These are phyloP conservation scores for Daldinia grandis DNA, from an alignment of 495 filamentous ascomycete species.

Conservation along the genomic window DNA sequence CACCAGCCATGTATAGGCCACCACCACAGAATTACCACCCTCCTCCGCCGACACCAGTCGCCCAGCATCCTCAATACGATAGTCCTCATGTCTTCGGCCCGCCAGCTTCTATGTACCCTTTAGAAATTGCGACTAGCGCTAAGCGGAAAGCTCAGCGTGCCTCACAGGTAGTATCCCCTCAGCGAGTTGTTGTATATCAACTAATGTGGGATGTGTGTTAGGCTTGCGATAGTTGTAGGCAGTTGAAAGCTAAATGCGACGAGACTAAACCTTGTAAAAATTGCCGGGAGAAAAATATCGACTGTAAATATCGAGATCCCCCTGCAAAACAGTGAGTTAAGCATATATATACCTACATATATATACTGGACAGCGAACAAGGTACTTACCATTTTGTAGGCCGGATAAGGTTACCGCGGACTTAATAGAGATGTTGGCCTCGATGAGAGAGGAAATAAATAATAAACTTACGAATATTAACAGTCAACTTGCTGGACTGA, in stretches of 20 bases:
- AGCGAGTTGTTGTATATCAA: slow-evolving; percentile 3
- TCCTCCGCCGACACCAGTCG: slow-evolving; percentile 52
- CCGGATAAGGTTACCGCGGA: slow-evolving; percentile 62
- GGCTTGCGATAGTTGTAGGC: slow-evolving; percentile 74
- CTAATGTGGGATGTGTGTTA: slow-evolving; percentile 49
- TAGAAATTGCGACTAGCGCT: slow-evolving; percentile 56
- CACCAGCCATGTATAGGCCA: slow-evolving; percentile 53
- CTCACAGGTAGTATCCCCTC: slow-evolving; percentile 53
- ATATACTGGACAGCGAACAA: neutral
- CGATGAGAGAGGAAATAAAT: slow-evolving; percentile 48
- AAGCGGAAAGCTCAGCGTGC: slow-evolving; percentile 62
- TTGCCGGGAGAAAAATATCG: slow-evolving; percentile 64
- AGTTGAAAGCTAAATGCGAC: slow-evolving; percentile 76
- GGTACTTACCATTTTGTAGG: slow-evolving; percentile 47
- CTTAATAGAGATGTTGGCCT: slow-evolving; percentile 54
- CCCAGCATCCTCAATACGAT: slow-evolving; percentile 55
- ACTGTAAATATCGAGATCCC: slow-evolving; percentile 72
- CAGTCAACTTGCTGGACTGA: slow-evolving; percentile 23
- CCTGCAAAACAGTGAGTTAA: slow-evolving; percentile 70
- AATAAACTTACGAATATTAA: slow-evolving; percentile 27
- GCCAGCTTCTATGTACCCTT: slow-evolving; percentile 47
- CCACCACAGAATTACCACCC: slow-evolving; percentile 53
- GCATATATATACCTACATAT: too few species aligned
- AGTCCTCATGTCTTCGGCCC: slow-evolving; percentile 48
- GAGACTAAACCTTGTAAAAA: slow-evolving; percentile 69